Conservation (phyloP, 2,329 filamentous ascomycete species). For the Penicillium sp. region DNA sequence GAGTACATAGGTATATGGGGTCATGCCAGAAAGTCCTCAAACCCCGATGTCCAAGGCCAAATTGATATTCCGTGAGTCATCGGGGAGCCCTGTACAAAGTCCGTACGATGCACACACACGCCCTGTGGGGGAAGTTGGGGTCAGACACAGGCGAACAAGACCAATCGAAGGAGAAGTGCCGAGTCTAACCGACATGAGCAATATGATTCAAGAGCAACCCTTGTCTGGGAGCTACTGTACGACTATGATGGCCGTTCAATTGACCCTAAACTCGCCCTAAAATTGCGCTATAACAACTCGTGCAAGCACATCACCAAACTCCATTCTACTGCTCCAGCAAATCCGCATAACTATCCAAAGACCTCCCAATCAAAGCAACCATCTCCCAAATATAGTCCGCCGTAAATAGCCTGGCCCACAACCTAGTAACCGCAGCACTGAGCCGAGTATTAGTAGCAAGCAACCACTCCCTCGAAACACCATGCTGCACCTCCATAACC, state of each 20-base stretch:
- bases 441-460: slow-evolving; percentile 35
- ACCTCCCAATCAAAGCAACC: slow-evolving; percentile 37
- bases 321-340: slow-evolving; percentile 24
- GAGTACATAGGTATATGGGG: background rate
- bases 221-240: background rate
- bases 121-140: background rate
- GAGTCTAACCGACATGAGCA: background rate
- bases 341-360: slow-evolving; percentile 36
- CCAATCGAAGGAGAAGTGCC: background rate
- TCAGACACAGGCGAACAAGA: background rate
- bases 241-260: background rate
- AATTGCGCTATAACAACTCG: no score
- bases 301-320: background rate
- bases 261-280: background rate
- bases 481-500: slow-evolving; percentile 39
- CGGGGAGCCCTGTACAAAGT: background rate
- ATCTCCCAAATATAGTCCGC: slow-evolving; percentile 41
- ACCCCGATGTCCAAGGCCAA: no score
- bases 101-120: background rate
- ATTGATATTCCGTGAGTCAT: background rate
- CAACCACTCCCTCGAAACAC: slow-evolving; percentile 32
- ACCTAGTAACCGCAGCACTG: slow-evolving; percentile 33
- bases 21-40: background rate
- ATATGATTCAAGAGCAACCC: background rate
- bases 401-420: slow-evolving; percentile 38